Conservation (phyloP, 768 basidiomycete species). For the Mrakia blollopis region DNA sequence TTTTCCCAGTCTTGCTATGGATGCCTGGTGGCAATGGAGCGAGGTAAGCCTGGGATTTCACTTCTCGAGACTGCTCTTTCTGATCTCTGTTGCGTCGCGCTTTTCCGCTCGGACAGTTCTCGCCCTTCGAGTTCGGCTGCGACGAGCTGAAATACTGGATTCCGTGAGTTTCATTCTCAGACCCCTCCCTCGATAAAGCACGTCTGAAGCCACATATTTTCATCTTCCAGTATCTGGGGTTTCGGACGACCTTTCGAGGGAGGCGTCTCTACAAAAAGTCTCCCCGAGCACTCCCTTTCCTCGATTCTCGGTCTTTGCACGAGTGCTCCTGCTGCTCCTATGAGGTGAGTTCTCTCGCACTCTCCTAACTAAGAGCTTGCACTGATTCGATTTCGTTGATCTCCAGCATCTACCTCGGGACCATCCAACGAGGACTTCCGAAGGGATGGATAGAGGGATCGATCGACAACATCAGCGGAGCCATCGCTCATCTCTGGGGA, state of each 20-base stretch:
- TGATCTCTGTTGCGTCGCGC: too few species aligned
- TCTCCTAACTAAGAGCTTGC: neutral
- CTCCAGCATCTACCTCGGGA: conserved; percentile 32
- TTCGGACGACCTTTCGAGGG: conserved; percentile 33
- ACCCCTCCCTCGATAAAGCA: neutral
- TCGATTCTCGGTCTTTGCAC: conserved; percentile 33
- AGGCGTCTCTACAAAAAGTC: conserved; percentile 19
- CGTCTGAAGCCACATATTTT: too few species aligned
- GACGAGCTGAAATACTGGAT: conserved; percentile 35
- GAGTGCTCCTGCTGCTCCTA: conserved; percentile 31
- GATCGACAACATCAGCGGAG: conserved; percentile 32
- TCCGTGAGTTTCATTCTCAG: conserved; percentile 1
- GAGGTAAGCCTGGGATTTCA: too few species aligned
- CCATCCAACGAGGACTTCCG: conserved; percentile 33
- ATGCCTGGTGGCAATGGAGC: conserved; percentile 35
- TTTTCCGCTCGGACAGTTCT: neutral
- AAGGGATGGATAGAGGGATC: conserved; percentile 32
- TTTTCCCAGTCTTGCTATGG: conserved; percentile 1
- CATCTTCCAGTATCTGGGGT: conserved; percentile 25
- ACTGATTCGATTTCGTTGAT: neutral
- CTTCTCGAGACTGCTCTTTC: too few species aligned
- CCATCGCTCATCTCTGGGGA: conserved; percentile 31
- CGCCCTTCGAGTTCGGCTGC: conserved; percentile 32
- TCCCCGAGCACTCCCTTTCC: conserved; percentile 32
- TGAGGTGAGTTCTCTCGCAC: neutral